A percentile compares a stretch with the other conserved stretches of the same genome.
phyloP scores from a whole-genome alignment of 169 alveolate species.

The Plasmodium gallinaceum region DNA sequence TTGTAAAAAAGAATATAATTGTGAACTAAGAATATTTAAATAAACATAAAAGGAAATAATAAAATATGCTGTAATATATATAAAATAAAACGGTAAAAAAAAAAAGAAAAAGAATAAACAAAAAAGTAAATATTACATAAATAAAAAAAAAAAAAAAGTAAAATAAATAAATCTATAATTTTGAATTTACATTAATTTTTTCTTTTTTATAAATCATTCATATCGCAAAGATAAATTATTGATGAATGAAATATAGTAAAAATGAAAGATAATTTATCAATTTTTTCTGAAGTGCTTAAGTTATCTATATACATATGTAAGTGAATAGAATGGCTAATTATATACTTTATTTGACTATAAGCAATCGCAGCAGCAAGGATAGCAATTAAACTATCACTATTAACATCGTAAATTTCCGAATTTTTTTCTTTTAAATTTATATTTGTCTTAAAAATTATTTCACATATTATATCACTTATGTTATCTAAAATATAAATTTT shows the following conservation, averaged over 20 bases:
- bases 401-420: slow-evolving; percentile 44
- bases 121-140: not conserved
- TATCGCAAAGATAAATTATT: slow-evolving; percentile 73
- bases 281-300: slow-evolving; percentile 66
- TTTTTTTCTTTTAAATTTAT: slow-evolving; percentile 38
- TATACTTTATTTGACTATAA: slow-evolving; percentile 49
- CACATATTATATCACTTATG: slow-evolving; percentile 71
- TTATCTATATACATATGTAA: slow-evolving; percentile 77
- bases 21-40: too few species aligned
- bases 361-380: slow-evolving; percentile 64
- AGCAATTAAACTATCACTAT: slow-evolving; percentile 67
- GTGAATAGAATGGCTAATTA: slow-evolving; percentile 73
- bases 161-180: slow-evolving; percentile 7
- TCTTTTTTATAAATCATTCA: slow-evolving; percentile 18
- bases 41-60: too few species aligned
- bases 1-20: too few species aligned
- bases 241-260: slow-evolving; percentile 76
- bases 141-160: slow-evolving; percentile 1
- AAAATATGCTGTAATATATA: too few species aligned
- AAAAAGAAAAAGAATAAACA: slow-evolving; percentile 2
- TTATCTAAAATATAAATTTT: slow-evolving; percentile 63
- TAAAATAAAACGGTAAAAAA: not conserved
- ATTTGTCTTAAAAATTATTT: slow-evolving; percentile 40
- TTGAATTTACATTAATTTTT: not conserved
- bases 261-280: slow-evolving; percentile 73